Evolutionary conservation across 306 rosid species (phyloP).

Genomic region (Vicia villosa): DNA sequence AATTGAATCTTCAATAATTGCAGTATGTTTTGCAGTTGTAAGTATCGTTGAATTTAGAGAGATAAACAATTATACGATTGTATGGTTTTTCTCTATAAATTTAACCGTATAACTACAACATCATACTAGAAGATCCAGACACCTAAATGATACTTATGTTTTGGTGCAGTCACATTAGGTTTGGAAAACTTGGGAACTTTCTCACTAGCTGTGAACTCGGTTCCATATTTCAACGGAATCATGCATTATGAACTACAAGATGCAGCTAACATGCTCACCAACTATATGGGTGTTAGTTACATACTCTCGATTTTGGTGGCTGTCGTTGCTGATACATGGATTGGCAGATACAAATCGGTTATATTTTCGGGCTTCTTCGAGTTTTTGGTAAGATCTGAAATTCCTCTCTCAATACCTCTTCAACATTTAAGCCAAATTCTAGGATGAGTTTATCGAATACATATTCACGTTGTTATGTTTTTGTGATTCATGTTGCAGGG

Average conservation of each 20-base stretch:
- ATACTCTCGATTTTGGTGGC: slow-evolving; percentile 74
- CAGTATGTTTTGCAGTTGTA: no score
- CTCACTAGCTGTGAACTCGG: slow-evolving; percentile 79
- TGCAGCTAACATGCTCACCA: slow-evolving; percentile 84
- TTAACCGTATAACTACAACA: no score
- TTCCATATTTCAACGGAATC: slow-evolving; percentile 61
- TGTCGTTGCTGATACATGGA: slow-evolving; percentile 65
- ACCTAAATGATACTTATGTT: no score
- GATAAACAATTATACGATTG: no score
- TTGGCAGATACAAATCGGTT: slow-evolving; percentile 71
- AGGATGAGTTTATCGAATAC: not conserved
- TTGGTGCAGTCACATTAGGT: slow-evolving; percentile 53
- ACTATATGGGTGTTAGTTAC: slow-evolving; percentile 70
- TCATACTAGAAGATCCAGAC: no score
- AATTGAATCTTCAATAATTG: no score
- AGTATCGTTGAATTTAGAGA: no score
- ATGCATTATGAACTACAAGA: slow-evolving; percentile 77
- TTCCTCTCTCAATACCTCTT: not conserved
- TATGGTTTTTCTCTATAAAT: no score
- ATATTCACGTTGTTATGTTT: not conserved
- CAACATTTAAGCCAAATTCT: not conserved
- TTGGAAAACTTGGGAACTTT: slow-evolving; percentile 80
- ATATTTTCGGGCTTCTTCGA: slow-evolving; percentile 62
- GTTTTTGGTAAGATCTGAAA: slow-evolving; percentile 55
- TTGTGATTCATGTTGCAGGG: slow-evolving; percentile 48